Evolutionary conservation across 257 asterid species (phyloP), one percentile per base, ranked within the genome.

Genomic region (Knoxia roxburghii): DNA sequence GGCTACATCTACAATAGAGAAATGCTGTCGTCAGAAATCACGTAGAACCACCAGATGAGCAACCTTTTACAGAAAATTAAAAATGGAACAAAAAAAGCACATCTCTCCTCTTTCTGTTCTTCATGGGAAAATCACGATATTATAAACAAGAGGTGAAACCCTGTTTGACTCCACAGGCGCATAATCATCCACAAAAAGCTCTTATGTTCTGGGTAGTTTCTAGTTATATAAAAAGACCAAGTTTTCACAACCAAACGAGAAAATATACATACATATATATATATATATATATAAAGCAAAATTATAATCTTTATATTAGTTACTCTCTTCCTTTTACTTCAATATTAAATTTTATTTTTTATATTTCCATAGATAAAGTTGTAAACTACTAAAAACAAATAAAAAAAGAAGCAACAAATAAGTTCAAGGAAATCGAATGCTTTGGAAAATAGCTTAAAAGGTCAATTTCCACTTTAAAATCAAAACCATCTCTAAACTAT

Each of bases 1-100:
- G 76, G 96, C 85, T 80, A 93, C 83, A 85, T 88, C 97, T 93
- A 64, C 73, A 75, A 66, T 57, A 58, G 75, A 67, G 40, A 77
- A 64, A 29, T 63, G 62, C n/a, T 74, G 43, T 23, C 68, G 75
- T 65, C 68, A 62, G 64, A 52, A 37, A n/a, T 20, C 67, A 68
- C 57, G 58, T 70, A 15, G 73, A 18, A 41, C 18, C 4, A 15
- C 29, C 39, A 39, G 18, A n/a, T 27, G n/a, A 62, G 66, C 33
- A 66, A 68, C 66, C 21, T 58, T 48, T 77, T 50, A 55, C 41
- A 24, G 27, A 56, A 18, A 40, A 45, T 33, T 53, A 54, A 39
- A 29, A 52, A 17, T 11, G 15, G 2, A 24, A 7, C 60, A 49
- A 18, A 52, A 54, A 14, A 37, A 14, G 52, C 46, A 23, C 14